Conservation (phyloP, 257 asterid genomes). For the Solanum commersonii region DNA sequence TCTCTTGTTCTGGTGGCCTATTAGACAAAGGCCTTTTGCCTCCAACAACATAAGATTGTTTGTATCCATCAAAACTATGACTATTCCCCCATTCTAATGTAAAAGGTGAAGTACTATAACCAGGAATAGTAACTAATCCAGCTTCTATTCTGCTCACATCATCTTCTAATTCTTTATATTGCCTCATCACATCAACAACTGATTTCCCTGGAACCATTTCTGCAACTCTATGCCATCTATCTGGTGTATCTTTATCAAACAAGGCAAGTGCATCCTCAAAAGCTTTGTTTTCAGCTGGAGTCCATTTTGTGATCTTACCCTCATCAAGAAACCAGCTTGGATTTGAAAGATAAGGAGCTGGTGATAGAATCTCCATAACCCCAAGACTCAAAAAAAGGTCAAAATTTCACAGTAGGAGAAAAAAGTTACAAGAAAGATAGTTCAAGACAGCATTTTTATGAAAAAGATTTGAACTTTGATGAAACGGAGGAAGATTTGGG, state of each 20-base stretch:
- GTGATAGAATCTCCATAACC: slow-evolving; percentile 82
- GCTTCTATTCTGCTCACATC: slow-evolving; percentile 92
- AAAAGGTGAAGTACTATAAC: slow-evolving; percentile 53
- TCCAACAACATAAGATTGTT: slow-evolving; percentile 28
- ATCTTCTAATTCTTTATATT: slow-evolving; percentile 71
- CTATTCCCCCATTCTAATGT: slow-evolving; percentile 72
- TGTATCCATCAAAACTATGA: slow-evolving; percentile 36
- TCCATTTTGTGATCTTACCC: slow-evolving; percentile 55
- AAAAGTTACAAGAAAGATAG: background rate
- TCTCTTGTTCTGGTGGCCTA: slow-evolving; percentile 68
- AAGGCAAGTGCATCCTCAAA: slow-evolving; percentile 88
- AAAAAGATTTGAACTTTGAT: background rate
- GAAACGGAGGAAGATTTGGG: slow-evolving; percentile 15
- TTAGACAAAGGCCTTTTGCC: slow-evolving; percentile 38
- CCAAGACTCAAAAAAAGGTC: slow-evolving; percentile 21
- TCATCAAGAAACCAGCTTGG: slow-evolving; percentile 57
- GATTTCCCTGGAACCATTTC: slow-evolving; percentile 89
- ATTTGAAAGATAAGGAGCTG: slow-evolving; percentile 40
- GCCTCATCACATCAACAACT: slow-evolving; percentile 64
- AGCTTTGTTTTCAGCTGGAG: slow-evolving; percentile 73
- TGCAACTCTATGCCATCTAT: slow-evolving; percentile 86
- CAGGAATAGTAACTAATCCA: slow-evolving; percentile 71
- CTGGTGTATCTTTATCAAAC: slow-evolving; percentile 76
- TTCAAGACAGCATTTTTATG: background rate
- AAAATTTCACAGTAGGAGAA: background rate